Evolutionary conservation across 768 basidiomycete species (phyloP).

Genomic region (Strobilomyces dryophilus): DNA sequence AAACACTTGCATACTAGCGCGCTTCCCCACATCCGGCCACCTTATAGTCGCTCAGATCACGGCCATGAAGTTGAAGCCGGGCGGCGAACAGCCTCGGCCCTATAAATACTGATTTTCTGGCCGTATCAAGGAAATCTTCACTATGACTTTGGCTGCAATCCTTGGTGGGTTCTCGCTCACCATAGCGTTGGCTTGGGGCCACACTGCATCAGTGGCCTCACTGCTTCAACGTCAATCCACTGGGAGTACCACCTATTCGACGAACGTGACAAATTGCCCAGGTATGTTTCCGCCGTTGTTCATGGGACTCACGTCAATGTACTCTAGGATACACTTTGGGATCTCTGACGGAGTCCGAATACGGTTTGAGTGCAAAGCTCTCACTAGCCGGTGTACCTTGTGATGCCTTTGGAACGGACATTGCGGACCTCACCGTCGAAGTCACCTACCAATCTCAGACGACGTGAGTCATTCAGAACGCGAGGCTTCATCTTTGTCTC

Average conservation of each 20-base stretch:
- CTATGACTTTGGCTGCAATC: constrained; percentile 2
- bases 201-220: not conserved
- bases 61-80: not conserved
- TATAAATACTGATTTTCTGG: constrained; percentile 5
- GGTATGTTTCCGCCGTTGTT: constrained; percentile 13
- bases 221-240: constrained; percentile 4
- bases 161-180: constrained; percentile 6
- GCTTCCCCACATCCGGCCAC: constrained; percentile 2
- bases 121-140: not conserved
- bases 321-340: constrained; percentile 51
- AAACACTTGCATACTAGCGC: not conserved
- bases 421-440: constrained; percentile 54
- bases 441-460: constrained; percentile 61
- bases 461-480: constrained; percentile 31
- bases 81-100: not conserved
- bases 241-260: constrained; percentile 14
- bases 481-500: not conserved
- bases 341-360: constrained; percentile 38
- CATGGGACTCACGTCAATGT: not conserved
- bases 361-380: constrained; percentile 53
- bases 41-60: not conserved
- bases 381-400: constrained; percentile 53
- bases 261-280: constrained; percentile 31
- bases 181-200: constrained; percentile 2
- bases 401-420: constrained; percentile 61